Conservation (phyloP, 371 early-diverging fungal species). For the Mucor mucedo region DNA sequence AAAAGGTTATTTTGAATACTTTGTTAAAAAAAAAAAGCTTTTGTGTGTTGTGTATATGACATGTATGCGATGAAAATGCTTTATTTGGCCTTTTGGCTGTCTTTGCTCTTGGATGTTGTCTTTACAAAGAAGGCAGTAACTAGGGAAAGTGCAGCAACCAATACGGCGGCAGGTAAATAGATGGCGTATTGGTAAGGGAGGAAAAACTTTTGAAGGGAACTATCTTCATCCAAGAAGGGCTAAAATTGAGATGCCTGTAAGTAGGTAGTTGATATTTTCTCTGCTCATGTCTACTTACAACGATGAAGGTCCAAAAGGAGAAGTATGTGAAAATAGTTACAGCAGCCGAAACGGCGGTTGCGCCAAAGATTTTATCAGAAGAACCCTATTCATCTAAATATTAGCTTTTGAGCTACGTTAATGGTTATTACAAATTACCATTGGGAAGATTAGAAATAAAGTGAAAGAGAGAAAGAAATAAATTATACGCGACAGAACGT, state of each 20-base stretch:
- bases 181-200: slow-evolving; percentile 84
- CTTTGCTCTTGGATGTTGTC: slow-evolving; percentile 76
- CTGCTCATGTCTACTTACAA: slow-evolving; percentile 52
- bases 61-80: neutral
- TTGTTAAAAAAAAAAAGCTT: too few species aligned
- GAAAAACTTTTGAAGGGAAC: slow-evolving; percentile 73
- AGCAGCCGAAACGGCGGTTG: slow-evolving; percentile 68
- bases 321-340: slow-evolving; percentile 83
- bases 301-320: slow-evolving; percentile 83
- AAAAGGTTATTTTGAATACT: too few species aligned
- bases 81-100: slow-evolving; percentile 55
- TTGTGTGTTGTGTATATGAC: neutral
- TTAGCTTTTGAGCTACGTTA: too few species aligned
- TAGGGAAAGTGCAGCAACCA: slow-evolving; percentile 75
- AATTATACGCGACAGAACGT: slow-evolving; percentile 1
- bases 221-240: slow-evolving; percentile 87
- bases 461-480: neutral
- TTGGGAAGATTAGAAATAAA: neutral
- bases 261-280: neutral
- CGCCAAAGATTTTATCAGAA: slow-evolving; percentile 84
- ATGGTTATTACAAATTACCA: neutral
- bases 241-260: slow-evolving; percentile 21
- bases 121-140: slow-evolving; percentile 76
- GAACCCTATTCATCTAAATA: slow-evolving; percentile 21
- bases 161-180: slow-evolving; percentile 77